Conservation (phyloP, 257 asterid species). For the Vinca minor region DNA sequence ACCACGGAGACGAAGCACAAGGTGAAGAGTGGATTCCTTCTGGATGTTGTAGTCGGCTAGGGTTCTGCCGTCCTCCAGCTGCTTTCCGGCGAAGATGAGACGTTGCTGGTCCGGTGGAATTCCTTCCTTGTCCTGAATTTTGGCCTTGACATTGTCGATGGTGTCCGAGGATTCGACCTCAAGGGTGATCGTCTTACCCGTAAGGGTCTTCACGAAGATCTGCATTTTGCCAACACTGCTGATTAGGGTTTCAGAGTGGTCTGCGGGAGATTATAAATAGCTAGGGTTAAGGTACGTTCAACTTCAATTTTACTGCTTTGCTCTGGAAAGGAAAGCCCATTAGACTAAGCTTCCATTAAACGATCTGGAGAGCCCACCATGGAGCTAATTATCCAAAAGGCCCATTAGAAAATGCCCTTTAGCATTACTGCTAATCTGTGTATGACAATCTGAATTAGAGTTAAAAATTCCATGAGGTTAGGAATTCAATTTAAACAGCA, state of each 20-base stretch:
- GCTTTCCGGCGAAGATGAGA: slow-evolving; percentile 32
- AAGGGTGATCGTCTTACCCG: slow-evolving; percentile 38
- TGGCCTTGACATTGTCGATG: slow-evolving; percentile 33
- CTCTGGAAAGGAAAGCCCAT: neutral
- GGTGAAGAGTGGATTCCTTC: slow-evolving; percentile 38
- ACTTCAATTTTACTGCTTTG: neutral
- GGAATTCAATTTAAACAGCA: too few relatives aligned
- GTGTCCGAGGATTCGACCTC: slow-evolving; percentile 36
- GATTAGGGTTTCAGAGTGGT: neutral
- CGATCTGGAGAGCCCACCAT: too few relatives aligned
- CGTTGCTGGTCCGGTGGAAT: slow-evolving; percentile 34
- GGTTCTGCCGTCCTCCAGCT: slow-evolving; percentile 36
- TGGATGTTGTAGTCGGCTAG: slow-evolving; percentile 38
- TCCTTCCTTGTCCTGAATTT: slow-evolving; percentile 34
- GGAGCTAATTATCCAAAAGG: too few relatives aligned
- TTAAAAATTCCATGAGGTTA: too few relatives aligned
- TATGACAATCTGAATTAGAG: too few relatives aligned
- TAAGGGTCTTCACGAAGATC: slow-evolving; percentile 38
- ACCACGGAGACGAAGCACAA: slow-evolving; percentile 36
- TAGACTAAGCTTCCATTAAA: neutral
- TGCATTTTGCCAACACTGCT: slow-evolving; percentile 16
- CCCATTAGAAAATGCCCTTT: too few relatives aligned
- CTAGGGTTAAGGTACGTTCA: neutral
- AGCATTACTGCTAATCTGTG: too few relatives aligned
- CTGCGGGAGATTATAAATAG: neutral